Percentiles rank a stretch among this genome's conserved stretches.
These are phyloP conservation scores for Penicillium robsamsonii DNA, from an alignment of 495 filamentous ascomycete genomes.

Conservation along the genomic window DNA sequence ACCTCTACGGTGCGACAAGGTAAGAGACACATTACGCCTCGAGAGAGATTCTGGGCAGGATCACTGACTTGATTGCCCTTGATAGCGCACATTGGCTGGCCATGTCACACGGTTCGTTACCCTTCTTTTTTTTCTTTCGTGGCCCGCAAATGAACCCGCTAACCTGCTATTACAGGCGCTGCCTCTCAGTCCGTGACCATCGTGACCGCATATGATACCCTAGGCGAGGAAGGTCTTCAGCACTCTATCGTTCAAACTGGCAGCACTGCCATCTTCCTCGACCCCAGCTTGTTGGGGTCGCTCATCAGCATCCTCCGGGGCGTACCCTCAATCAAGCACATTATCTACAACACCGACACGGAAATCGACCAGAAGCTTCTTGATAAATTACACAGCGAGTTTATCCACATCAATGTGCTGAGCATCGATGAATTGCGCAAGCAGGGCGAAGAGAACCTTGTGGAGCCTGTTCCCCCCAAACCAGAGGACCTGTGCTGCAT, in stretches of 20 bases:
- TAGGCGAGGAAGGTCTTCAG: conserved; percentile 88
- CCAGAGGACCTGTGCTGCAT: conserved; percentile 94
- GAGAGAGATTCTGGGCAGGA: not conserved
- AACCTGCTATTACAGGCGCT: conserved; percentile 38
- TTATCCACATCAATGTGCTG: conserved; percentile 66
- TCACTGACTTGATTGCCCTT: conserved; percentile 8
- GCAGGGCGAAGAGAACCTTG: conserved; percentile 77
- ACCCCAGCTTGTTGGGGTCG: conserved; percentile 77
- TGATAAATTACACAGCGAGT: conserved; percentile 71
- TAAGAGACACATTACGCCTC: conserved; percentile 23
- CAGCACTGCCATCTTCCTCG: conserved; percentile 86
- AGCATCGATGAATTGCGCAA: conserved; percentile 85
- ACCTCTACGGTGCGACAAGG: conserved; percentile 89
- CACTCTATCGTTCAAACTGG: conserved; percentile 88
- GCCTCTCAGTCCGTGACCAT: conserved; percentile 92
- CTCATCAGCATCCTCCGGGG: conserved; percentile 79
- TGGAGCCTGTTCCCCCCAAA: conserved; percentile 75
- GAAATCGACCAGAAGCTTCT: conserved; percentile 76
- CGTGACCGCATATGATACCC: conserved; percentile 96
- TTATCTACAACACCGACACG: conserved; percentile 85
- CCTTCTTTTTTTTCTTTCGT: not conserved
- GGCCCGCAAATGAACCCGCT: not conserved
- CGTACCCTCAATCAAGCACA: conserved; percentile 70
- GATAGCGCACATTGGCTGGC: conserved; percentile 71
- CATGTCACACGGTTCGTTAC: conserved; percentile 60